Conservation (phyloP, 2,329 filamentous ascomycete species). For the Aureobasidium vineae region DNA sequence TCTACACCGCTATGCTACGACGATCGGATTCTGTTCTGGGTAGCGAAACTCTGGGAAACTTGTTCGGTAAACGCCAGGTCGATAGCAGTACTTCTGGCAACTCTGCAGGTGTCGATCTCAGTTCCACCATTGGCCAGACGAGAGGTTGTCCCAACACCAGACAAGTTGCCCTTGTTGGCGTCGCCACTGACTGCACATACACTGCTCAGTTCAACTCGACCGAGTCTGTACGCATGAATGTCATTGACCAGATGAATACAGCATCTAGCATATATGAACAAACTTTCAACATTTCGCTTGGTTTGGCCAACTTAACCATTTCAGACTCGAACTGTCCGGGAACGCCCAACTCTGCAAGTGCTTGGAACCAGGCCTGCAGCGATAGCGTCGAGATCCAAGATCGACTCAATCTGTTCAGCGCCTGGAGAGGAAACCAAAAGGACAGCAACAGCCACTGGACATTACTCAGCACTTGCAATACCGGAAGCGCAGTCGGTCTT, state of each 20-base stretch:
- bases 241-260: constrained; percentile 80
- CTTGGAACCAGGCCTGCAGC: constrained; percentile 81
- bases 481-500: constrained; percentile 80
- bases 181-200: constrained; percentile 92
- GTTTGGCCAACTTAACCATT: constrained; percentile 80
- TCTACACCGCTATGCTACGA: constrained; percentile 56
- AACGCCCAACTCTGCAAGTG: constrained; percentile 62
- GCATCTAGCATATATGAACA: constrained; percentile 86
- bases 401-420: constrained; percentile 82
- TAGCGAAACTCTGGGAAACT: constrained; percentile 59
- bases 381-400: constrained; percentile 63
- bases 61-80: constrained; percentile 68
- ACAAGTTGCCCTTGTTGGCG: constrained; percentile 85
- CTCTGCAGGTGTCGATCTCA: constrained; percentile 75
- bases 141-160: constrained; percentile 85
- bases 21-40: constrained; percentile 57
- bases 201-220: constrained; percentile 67
- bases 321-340: constrained; percentile 72
- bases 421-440: constrained; percentile 73
- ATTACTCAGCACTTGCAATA: constrained; percentile 76
- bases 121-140: constrained; percentile 73
- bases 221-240: constrained; percentile 65
- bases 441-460: constrained; percentile 95
- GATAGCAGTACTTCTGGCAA: constrained; percentile 71
- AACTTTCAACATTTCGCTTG: constrained; percentile 92